Conservation (phyloP, 768 basidiomycete species). For the Lentinula raphanica region DNA sequence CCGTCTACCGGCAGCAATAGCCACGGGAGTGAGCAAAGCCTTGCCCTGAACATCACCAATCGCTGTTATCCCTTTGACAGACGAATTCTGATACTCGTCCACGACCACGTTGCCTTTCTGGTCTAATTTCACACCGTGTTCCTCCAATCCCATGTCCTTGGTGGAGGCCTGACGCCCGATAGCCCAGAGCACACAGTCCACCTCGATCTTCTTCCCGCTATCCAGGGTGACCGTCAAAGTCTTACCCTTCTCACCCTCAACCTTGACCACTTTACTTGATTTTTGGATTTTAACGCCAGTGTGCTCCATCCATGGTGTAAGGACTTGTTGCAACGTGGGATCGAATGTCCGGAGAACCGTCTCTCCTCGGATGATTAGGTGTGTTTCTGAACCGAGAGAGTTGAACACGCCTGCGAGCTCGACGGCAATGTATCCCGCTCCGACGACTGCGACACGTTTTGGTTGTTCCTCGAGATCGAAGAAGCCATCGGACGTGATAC, state of each 20-base stretch:
- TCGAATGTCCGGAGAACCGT: conserved; percentile 93
- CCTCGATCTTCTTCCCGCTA: conserved; percentile 72
- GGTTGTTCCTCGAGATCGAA: conserved; percentile 90
- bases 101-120: conserved; percentile 81
- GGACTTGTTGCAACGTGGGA: conserved; percentile 72
- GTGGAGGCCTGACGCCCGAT: conserved; percentile 87
- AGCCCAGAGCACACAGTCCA: conserved; percentile 89
- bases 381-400: conserved; percentile 86
- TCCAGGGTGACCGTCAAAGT: conserved; percentile 72
- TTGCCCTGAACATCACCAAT: conserved; percentile 95
- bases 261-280: conserved; percentile 62
- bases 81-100: conserved; percentile 88
- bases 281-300: conserved; percentile 90
- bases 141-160: conserved; percentile 69
- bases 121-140: conserved; percentile 69
- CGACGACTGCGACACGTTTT: conserved; percentile 88
- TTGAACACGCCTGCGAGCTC: conserved; percentile 95
- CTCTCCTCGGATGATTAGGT: conserved; percentile 86
- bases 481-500: conserved; percentile 94
- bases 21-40: conserved; percentile 90
- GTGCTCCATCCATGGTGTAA: conserved; percentile 90
- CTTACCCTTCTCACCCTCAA: conserved; percentile 71
- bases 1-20: conserved; percentile 91
- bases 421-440: conserved; percentile 97
- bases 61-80: conserved; percentile 63